phyloP scores from a whole-genome alignment of 1,284 basidiomycete species.

The Coniophora puteana region DNA sequence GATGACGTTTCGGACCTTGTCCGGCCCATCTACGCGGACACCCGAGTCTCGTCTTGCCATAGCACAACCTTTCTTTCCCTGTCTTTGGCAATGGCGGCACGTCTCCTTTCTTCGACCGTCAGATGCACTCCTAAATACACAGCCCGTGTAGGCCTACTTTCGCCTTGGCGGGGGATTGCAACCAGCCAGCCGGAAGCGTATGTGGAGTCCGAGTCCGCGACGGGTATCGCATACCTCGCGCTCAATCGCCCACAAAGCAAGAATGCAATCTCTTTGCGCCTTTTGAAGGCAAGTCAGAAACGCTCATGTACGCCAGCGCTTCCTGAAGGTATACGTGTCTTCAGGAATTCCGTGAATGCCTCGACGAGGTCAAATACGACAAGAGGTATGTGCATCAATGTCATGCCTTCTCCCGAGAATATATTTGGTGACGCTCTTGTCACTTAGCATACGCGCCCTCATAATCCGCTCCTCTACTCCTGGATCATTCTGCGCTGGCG shows the following conservation, averaged over 20 bases:
- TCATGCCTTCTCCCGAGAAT: slow-evolving; percentile 1
- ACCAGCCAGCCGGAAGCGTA: slow-evolving; percentile 43
- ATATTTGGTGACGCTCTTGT: slow-evolving; percentile 7
- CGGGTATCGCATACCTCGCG: slow-evolving; percentile 61
- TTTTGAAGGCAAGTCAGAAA: slow-evolving; percentile 54
- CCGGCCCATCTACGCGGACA: too few species aligned
- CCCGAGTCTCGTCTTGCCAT: too few species aligned
- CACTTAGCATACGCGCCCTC: slow-evolving; percentile 65
- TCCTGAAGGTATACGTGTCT: slow-evolving; percentile 9
- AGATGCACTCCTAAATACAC: not conserved
- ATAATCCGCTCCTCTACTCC: slow-evolving; percentile 72
- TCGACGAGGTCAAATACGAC: slow-evolving; percentile 69
- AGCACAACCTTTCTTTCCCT: too few species aligned
- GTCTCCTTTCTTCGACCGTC: not conserved
- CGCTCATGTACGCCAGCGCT: slow-evolving; percentile 1
- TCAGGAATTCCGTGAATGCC: slow-evolving; percentile 70
- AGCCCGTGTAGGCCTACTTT: too few species aligned
- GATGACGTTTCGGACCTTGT: too few species aligned
- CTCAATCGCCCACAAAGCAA: slow-evolving; percentile 83
- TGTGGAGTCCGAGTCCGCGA: slow-evolving; percentile 43
- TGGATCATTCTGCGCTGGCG: slow-evolving; percentile 90
- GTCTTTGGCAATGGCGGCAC: too few species aligned
- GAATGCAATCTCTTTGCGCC: slow-evolving; percentile 82
- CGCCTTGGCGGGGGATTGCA: too few species aligned
- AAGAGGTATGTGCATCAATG: slow-evolving; percentile 43